Base-by-base conservation (phyloP, 352 stramenopile genomes). In the Phytophthora kernoviae region DNA sequence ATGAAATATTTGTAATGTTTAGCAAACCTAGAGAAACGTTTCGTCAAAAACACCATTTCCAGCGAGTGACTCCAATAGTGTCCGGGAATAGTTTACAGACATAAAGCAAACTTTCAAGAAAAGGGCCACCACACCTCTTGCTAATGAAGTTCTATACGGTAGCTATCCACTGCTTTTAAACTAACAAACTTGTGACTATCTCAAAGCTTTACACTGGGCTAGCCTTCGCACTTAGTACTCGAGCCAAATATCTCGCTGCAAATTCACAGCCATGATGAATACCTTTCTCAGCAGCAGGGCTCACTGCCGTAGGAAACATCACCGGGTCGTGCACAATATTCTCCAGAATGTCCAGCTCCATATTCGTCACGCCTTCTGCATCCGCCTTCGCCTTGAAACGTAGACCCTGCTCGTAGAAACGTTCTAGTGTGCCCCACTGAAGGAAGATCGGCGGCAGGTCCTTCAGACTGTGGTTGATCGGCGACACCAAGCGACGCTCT, bases 281-380 rank as follows among this genome's bases (percentile, higher is more conserved):
- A 17, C 34, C 61, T 42, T 68, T 65, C 46, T 68, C 66, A 10
- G 69, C 47, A 5, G 47, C 54, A 48, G 65, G 69, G 36, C 66
- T 62, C 33, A 75, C 58, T 12, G 56, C 54, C 10, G 60, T 67
- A 4, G 58, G 65, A 27, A 70, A 26, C 61, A 70, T 70, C 26
- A 68, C 59, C 0, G 52, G 52, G 22, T 68, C 59, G 20, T 77
- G 68, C 8, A 62, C 55, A 5, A 77, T 72, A 30, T 70, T 65
- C 42, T 68, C 59, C 39, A 73, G 43, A 20, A 76, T 59, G 22
- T 76, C 70, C 1, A 76, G n/a, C 63, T 79, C 70, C 65, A 70
- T 75, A 40, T 74, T 64, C 30, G 41, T 56, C 32, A 73, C 57
- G 8, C 66, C 66, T 14, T 79, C 30, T 17, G 52, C 44, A 1